Evolutionary conservation across 352 stramenopile genomes (phyloP).

Genomic region (Globisporangium yorkense): DNA sequence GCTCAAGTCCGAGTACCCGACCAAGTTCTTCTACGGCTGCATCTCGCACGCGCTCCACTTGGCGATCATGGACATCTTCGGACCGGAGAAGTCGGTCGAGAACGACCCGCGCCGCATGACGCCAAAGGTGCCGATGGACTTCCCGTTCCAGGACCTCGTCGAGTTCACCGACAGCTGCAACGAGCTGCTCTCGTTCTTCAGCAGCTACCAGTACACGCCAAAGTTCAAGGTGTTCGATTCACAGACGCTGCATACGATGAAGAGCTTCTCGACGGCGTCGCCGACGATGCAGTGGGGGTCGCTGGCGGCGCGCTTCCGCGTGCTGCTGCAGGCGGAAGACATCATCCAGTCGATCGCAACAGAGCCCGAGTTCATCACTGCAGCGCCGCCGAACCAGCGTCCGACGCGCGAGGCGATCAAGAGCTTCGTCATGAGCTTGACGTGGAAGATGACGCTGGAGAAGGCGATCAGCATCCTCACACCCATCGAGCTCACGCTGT

Average conservation of each 20-base stretch:
- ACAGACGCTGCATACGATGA: constrained; percentile 71
- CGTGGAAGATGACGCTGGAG: constrained; percentile 79
- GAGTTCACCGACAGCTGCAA: constrained; percentile 73
- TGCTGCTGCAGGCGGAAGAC: constrained; percentile 62
- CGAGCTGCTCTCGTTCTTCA: constrained; percentile 74
- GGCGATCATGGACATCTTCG: constrained; percentile 81
- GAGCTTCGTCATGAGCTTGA: constrained; percentile 60
- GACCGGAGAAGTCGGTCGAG: constrained; percentile 57
- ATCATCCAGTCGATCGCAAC: constrained; percentile 71
- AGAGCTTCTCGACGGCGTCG: constrained; percentile 59
- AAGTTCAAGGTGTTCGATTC: constrained; percentile 77
- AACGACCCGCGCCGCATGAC: constrained; percentile 62
- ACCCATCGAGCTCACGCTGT: constrained; percentile 72
- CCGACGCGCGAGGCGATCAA: constrained; percentile 57
- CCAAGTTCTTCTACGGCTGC: constrained; percentile 85
- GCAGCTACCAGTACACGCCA: constrained; percentile 66
- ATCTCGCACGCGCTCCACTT: constrained; percentile 77
- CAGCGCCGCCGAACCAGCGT: constrained; percentile 42
- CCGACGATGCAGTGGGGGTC: constrained; percentile 67
- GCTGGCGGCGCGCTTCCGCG: constrained; percentile 57
- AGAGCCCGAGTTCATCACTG: constrained; percentile 50
- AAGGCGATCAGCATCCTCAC: constrained; percentile 76
- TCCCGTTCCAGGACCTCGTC: constrained; percentile 75
- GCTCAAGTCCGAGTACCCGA: constrained; percentile 78
- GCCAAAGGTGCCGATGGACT: constrained; percentile 64